Conservation (phyloP, 176 grass and related monocot genomes). For the Oryza meyeriana region DNA sequence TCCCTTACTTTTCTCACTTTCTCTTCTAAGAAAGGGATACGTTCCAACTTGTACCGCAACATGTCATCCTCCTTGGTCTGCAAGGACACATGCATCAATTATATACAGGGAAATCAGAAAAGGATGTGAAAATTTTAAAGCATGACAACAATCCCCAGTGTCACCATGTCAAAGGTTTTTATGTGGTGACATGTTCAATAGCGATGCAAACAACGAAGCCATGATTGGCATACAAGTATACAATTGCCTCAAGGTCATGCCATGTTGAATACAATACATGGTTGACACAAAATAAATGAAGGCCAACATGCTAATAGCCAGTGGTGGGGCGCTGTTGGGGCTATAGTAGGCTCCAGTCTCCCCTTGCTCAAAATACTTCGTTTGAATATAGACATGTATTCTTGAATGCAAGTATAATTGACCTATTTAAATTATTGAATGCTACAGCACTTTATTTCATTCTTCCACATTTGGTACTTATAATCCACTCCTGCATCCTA, state of each 20-base stretch:
- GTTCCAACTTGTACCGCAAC: conserved; percentile 74
- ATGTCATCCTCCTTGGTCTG: conserved; percentile 71
- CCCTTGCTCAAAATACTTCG: not conserved
- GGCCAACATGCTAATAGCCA: not conserved
- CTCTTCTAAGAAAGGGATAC: conserved; percentile 79
- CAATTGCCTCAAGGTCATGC: not conserved
- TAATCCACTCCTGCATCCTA: not conserved
- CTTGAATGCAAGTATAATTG: not conserved
- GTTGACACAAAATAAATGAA: not conserved
- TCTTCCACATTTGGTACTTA: not conserved
- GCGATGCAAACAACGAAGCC: conserved; percentile 8
- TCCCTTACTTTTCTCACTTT: conserved; percentile 70
- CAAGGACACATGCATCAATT: not conserved
- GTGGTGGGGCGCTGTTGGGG: not conserved
- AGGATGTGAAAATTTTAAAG: not conserved
- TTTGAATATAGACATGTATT: not conserved
- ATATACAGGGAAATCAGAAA: not conserved
- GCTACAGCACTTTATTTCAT: not conserved
- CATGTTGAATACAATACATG: not conserved
- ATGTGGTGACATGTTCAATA: not conserved
- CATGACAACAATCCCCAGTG: not conserved
- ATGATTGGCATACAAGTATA: not conserved
- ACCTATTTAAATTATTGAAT: not conserved
- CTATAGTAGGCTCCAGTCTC: not conserved
- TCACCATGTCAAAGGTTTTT: not conserved